Conservation (phyloP, 805 yeast species). For the Lipomyces spencermartinsiae region DNA sequence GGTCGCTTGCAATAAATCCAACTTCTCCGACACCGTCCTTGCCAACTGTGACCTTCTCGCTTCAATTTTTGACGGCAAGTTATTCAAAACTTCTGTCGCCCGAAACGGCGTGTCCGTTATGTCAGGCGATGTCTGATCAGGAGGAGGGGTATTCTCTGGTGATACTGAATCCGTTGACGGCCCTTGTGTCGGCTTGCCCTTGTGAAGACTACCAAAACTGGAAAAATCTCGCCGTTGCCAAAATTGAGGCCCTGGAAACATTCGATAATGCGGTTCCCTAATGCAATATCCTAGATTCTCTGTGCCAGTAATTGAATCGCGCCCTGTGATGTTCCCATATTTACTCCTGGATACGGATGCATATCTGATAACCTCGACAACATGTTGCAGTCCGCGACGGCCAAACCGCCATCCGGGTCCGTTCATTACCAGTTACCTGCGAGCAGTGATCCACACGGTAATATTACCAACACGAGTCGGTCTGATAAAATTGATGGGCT, state of each 20-base stretch:
- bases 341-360: not conserved
- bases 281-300: not conserved
- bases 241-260: not conserved
- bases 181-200: not conserved
- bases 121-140: not conserved
- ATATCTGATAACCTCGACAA: not conserved
- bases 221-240: not conserved
- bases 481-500: not conserved
- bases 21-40: constrained; percentile 40
- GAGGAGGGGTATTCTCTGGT: not conserved
- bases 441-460: not conserved
- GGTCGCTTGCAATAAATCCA: constrained; percentile 47
- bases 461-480: not conserved
- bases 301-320: not conserved
- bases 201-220: not conserved
- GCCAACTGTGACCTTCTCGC: constrained; percentile 40
- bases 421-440: not conserved
- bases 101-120: not conserved
- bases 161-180: not conserved
- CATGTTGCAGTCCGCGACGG: constrained; percentile 2
- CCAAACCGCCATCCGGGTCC: not conserved
- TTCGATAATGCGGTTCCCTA: not conserved
- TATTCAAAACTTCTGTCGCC: constrained; percentile 13
- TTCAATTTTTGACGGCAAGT: constrained; percentile 44
- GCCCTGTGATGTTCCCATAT: not conserved